phyloP scores from a whole-genome alignment of 768 basidiomycete genomes.

The Collybiopsis confluens region DNA sequence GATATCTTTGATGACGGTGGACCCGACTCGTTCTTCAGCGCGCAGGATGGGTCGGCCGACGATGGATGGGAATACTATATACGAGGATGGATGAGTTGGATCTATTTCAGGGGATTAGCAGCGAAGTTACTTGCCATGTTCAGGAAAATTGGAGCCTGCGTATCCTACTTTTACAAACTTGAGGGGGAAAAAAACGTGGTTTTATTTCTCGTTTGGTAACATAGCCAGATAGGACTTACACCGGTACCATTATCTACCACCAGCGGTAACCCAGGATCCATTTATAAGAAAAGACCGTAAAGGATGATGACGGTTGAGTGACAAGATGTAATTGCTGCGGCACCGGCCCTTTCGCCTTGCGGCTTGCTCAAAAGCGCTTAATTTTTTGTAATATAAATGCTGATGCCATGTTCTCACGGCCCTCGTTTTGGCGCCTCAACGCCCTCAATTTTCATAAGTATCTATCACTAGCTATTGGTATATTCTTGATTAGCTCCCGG shows the following conservation, averaged over 20 bases:
- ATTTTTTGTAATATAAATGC: no score
- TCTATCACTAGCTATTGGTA: no score
- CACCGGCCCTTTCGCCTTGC: no score
- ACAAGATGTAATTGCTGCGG: background rate
- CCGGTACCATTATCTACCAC: constrained; percentile 91
- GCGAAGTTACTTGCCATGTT: constrained; percentile 70
- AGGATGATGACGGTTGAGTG: background rate
- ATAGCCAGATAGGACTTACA: constrained; percentile 36
- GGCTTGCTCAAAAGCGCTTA: no score
- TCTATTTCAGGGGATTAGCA: no score
- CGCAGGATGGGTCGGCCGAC: constrained; percentile 96
- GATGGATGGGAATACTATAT: constrained; percentile 89
- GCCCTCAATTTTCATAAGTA: no score
- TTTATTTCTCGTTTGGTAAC: background rate
- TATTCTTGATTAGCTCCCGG: no score
- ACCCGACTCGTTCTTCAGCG: constrained; percentile 91
- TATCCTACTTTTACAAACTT: constrained; percentile 93
- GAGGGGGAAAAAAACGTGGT: constrained; percentile 11
- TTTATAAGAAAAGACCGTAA: constrained; percentile 11
- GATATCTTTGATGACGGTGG: constrained; percentile 88
- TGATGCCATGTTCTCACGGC: no score
- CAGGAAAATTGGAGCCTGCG: constrained; percentile 92
- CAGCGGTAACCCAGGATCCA: constrained; percentile 52
- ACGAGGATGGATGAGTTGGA: constrained; percentile 1
- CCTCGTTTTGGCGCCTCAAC: no score